Evolutionary conservation across 75 land plant genomes (phyloP), one percentile per base, ranked within the genome.

Genomic region (Ceratopteris richardii): DNA sequence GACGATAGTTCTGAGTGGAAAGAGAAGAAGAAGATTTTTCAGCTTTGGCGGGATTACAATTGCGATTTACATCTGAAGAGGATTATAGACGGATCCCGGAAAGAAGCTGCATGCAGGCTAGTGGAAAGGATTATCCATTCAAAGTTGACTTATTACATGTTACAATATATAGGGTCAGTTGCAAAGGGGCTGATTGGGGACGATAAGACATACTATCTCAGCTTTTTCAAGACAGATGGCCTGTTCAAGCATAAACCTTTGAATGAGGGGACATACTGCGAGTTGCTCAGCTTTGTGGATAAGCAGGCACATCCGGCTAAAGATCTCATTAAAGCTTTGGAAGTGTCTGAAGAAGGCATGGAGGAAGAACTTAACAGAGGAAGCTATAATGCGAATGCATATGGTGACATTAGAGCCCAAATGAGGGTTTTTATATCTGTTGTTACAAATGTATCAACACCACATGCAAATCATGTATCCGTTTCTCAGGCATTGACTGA

Each of bases 261-360:
- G 51, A 48, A 48, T 48, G 51, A 48, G 9, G 51, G 51, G 20
- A 48, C 51, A 13, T 48, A 48, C 20, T 9, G 51, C 4, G 51
- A 48, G 20, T 48, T 48, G 51, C 51, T 48, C 4, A 18, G 9
- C 19, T 48, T 48, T 48, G 18, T 10, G 11, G 51, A 48, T 18
- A 19, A 19, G 11, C 19, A 48, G 19, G 11, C 51, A 48, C 14
- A 19, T 9, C 51, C 9, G 19, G 14, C 51, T 21, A 48, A 48
- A 21, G 51, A 48, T 48, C 21, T 48, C 6, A 21, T 48, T 9
- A 48, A 48, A 9, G 51, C 51, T 40, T 40, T 40, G 42, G 42
- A 40, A 10, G 42, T 40, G 14, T 9, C 42, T 10, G 42, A 40
- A 14, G 14, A 9, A 40, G 14, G 42, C 42, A 10, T 40, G 14